Evolutionary conservation across 495 filamentous ascomycete species (phyloP).

Genomic region (Trichoderma gamsii): DNA sequence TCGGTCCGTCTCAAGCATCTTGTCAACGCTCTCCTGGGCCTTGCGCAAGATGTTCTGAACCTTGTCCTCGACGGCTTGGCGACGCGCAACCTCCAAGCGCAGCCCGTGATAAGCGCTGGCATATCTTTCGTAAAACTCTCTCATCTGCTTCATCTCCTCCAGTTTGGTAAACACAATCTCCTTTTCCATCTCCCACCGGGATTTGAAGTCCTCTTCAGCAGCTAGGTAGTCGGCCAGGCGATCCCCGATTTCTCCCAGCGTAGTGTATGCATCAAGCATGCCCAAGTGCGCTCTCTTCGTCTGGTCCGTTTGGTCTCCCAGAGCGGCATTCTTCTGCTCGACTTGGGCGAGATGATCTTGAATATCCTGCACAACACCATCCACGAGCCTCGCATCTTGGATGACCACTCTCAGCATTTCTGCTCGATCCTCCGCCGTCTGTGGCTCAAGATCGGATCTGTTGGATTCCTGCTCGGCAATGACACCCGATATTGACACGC

Average conservation of each 20-base stretch:
- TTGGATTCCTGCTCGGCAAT: constrained; percentile 54
- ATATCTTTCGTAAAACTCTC: constrained; percentile 77
- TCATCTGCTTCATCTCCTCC: constrained; percentile 64
- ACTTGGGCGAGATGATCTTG: constrained; percentile 68
- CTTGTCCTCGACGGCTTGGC: constrained; percentile 62
- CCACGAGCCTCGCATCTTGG: constrained; percentile 79
- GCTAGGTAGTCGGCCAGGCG: constrained; percentile 62
- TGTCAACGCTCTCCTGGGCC: constrained; percentile 66
- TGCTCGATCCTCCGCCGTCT: constrained; percentile 66
- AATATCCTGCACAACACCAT: constrained; percentile 84
- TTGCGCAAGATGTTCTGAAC: constrained; percentile 69
- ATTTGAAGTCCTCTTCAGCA: constrained; percentile 63
- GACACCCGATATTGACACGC: constrained; percentile 51
- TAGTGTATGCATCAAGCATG: constrained; percentile 53
- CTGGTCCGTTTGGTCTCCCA: constrained; percentile 50
- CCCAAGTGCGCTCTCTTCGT: constrained; percentile 43
- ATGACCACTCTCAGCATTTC: constrained; percentile 80
- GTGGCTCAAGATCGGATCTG: constrained; percentile 56
- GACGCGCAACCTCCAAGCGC: constrained; percentile 71
- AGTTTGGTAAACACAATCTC: constrained; percentile 59
- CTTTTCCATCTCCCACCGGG: constrained; percentile 70
- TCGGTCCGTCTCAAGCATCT: constrained; percentile 67
- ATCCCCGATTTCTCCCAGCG: constrained; percentile 61
- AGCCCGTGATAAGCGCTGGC: constrained; percentile 75
- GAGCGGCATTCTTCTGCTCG: constrained; percentile 57